Conservation (phyloP, 2,329 filamentous ascomycete genomes). For the Arthrobotrys musiformis region DNA sequence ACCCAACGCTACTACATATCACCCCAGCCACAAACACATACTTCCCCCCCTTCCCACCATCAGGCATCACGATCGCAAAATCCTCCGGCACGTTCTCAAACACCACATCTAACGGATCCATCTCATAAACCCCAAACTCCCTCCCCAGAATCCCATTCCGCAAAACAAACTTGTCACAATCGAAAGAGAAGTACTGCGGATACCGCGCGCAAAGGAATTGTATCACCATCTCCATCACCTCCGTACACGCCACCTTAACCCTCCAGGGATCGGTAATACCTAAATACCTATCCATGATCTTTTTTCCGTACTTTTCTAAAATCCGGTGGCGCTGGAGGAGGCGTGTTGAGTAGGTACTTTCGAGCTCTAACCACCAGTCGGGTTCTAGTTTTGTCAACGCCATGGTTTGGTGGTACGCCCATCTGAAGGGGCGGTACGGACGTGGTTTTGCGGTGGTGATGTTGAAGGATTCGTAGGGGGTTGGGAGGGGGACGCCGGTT, state of each 20-base stretch:
- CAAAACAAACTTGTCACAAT: constrained; percentile 63
- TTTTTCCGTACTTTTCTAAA: constrained; percentile 71
- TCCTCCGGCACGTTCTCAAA: constrained; percentile 85
- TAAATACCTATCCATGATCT: constrained; percentile 75
- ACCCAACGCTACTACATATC: constrained; percentile 82
- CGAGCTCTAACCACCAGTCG: constrained; percentile 90
- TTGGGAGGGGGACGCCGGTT: constrained; percentile 77
- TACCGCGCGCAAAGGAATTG: constrained; percentile 84
- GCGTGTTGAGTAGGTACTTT: constrained; percentile 75
- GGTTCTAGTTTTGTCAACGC: constrained; percentile 80
- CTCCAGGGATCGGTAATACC: constrained; percentile 64
- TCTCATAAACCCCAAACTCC: constrained; percentile 70
- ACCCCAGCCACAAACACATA: constrained; percentile 81
- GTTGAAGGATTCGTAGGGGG: constrained; percentile 73
- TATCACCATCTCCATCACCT: constrained; percentile 86
- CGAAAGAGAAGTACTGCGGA: constrained; percentile 76
- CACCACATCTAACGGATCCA: constrained; percentile 75
- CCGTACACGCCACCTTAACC: constrained; percentile 78
- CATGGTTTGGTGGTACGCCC: constrained; percentile 92
- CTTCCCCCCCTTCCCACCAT: constrained; percentile 72
- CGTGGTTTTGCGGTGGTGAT: constrained; percentile 75
- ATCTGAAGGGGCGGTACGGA: constrained; percentile 83
- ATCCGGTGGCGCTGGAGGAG: constrained; percentile 76
- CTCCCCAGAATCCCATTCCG: constrained; percentile 76
- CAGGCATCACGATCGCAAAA: constrained; percentile 79